A percentile compares a stretch with the other conserved stretches of the same genome.
phyloP scores from a whole-genome alignment of 2,329 filamentous ascomycete genomes.

The Dendrostoma leiphaemia region DNA sequence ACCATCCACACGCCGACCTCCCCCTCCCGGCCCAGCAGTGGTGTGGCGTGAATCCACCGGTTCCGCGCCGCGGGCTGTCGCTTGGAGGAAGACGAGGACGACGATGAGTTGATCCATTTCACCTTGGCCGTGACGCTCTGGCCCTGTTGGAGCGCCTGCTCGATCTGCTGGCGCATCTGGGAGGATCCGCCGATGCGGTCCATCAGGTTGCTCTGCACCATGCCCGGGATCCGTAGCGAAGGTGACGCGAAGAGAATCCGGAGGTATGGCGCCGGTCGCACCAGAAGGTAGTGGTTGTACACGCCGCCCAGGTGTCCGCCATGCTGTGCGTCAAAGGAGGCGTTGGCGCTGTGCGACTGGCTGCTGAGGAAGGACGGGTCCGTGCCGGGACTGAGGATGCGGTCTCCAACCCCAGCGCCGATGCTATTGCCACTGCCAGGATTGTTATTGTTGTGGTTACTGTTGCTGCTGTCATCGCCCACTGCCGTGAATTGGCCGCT shows the following conservation, averaged over 20 bases:
- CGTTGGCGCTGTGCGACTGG: neutral
- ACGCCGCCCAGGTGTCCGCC: constrained; percentile 36
- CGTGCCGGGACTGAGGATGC: neutral
- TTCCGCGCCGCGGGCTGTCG: constrained; percentile 52
- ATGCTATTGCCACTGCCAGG: no score
- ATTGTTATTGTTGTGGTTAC: no score
- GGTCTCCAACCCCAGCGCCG: no score
- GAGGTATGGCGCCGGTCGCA: constrained; percentile 63
- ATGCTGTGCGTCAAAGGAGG: neutral
- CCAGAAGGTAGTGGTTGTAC: constrained; percentile 60
- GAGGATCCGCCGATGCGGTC: constrained; percentile 49
- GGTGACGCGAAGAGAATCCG: constrained; percentile 69
- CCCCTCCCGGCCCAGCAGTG: constrained; percentile 63
- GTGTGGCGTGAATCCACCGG: constrained; percentile 79
- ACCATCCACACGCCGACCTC: constrained; percentile 78
- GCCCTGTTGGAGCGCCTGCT: constrained; percentile 62
- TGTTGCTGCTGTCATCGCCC: no score
- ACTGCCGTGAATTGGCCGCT: no score
- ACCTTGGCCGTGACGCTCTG: constrained; percentile 73
- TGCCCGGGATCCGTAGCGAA: constrained; percentile 63
- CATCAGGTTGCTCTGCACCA: constrained; percentile 60
- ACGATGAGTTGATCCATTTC: constrained; percentile 69
- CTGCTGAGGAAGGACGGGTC: neutral
- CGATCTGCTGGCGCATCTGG: constrained; percentile 45
- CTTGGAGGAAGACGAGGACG: no score